Percentiles rank a stretch among this genome's conserved stretches.
These are phyloP conservation scores for Xylariaceae sp. DNA, from an alignment of 2,329 filamentous ascomycete genomes.

Conservation along the genomic window DNA sequence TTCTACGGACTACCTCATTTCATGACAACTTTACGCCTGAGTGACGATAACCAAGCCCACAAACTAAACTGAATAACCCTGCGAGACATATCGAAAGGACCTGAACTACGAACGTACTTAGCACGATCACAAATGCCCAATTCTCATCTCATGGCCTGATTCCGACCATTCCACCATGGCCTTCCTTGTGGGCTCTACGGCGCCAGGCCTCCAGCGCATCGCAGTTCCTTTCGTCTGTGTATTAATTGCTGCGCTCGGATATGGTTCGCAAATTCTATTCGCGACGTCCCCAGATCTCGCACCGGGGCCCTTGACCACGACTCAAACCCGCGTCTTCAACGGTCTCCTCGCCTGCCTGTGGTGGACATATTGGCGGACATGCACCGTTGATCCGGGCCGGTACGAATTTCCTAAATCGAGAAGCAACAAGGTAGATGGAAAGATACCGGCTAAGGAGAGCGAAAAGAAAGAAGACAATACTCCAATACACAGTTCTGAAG, in stretches of 20 bases:
- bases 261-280: conserved; percentile 69
- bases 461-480: conserved; percentile 32
- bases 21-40: neutral
- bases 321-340: conserved; percentile 64
- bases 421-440: neutral
- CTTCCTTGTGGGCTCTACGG: conserved; percentile 31
- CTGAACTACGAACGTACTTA: neutral
- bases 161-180: conserved; percentile 25
- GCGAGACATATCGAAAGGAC: neutral
- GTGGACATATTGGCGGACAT: conserved; percentile 63
- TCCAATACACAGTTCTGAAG: conserved; percentile 25
- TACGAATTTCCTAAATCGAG: conserved; percentile 41
- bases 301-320: conserved; percentile 55
- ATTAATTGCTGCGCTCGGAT: conserved; percentile 66
- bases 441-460: conserved; percentile 11
- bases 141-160: conserved; percentile 15
- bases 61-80: neutral
- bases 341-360: conserved; percentile 58
- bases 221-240: conserved; percentile 65
- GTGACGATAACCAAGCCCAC: neutral
- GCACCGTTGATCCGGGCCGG: conserved; percentile 54
- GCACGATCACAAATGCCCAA: no score
- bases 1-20: neutral
- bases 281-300: conserved; percentile 53
- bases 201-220: conserved; percentile 45